Percentiles rank a stretch among this genome's conserved stretches.
Conservation (phyloP, 345 rosid species). For the Eucalyptus cloeziana region DNA sequence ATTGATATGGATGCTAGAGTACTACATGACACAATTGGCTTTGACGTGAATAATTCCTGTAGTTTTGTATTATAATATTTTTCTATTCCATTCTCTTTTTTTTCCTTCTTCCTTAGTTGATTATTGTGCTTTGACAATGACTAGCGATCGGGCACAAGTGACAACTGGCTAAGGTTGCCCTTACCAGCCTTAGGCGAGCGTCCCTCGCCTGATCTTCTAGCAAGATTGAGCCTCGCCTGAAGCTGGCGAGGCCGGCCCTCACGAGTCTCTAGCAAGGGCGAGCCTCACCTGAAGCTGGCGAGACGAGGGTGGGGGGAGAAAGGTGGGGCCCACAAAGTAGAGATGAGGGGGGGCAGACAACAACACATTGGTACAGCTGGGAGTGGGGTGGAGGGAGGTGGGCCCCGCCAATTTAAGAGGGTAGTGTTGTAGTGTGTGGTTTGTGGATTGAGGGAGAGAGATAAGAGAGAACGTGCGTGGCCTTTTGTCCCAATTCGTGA, state of each 20-base stretch:
- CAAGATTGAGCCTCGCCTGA: too few species aligned
- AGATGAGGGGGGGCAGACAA: background rate
- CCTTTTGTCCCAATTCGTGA: background rate
- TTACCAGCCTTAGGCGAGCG: too few species aligned
- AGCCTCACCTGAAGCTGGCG: background rate
- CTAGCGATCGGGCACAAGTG: accelerated
- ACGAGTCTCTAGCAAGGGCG: background rate
- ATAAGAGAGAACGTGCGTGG: background rate
- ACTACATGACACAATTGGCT: accelerated
- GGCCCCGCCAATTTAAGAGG: background rate
- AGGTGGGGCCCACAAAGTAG: background rate
- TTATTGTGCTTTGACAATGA: too few species aligned
- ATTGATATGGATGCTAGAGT: accelerated
- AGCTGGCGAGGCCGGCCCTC: background rate
- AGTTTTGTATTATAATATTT: too few species aligned
- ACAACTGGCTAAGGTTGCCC: background rate
- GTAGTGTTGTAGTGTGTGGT: background rate
- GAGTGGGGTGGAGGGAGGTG: background rate
- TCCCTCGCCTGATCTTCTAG: too few species aligned
- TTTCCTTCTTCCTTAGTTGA: too few species aligned
- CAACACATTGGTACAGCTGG: background rate
- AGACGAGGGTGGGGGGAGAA: background rate
- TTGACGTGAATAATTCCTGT: too few species aligned
- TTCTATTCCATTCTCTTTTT: too few species aligned
- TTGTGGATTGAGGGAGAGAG: background rate